phyloP scores from a whole-genome alignment of 768 basidiomycete species.

The Mycena alexandri region DNA sequence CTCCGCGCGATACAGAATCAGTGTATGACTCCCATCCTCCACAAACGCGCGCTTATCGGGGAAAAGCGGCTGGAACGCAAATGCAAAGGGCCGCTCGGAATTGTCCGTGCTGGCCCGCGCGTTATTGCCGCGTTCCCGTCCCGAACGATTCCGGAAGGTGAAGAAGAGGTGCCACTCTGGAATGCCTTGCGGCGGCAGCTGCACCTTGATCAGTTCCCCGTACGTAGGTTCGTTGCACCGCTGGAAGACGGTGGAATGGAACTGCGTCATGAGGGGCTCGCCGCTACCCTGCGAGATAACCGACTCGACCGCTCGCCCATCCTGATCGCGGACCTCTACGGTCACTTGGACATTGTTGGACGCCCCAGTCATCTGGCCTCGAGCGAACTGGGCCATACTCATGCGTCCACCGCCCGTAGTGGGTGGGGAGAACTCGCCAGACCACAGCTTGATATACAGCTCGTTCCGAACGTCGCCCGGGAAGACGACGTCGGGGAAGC shows the following conservation, averaged over 20 bases:
- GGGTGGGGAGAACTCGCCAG: conserved; percentile 82
- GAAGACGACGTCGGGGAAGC: conserved; percentile 96
- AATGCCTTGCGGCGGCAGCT: conserved; percentile 74
- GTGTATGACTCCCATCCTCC: conserved; percentile 89
- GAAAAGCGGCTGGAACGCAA: conserved; percentile 91
- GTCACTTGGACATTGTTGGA: conserved; percentile 88
- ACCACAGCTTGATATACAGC: conserved; percentile 96
- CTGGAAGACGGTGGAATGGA: conserved; percentile 92
- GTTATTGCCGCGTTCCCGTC: conserved; percentile 57
- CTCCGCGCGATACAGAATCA: conserved; percentile 89
- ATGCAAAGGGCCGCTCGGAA: conserved; percentile 87
- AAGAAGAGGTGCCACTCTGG: conserved; percentile 94
- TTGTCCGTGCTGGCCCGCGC: conserved; percentile 54
- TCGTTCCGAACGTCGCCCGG: conserved; percentile 95
- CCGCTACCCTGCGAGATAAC: conserved; percentile 88
- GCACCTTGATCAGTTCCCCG: conserved; percentile 92
- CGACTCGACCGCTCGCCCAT: conserved; percentile 76
- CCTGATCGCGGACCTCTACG: conserved; percentile 84
- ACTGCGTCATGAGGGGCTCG: conserved; percentile 83
- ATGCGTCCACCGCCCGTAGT: conserved; percentile 63
- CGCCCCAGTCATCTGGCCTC: conserved; percentile 65
- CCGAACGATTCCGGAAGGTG: conserved; percentile 85
- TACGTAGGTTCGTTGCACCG: conserved; percentile 91
- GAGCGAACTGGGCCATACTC: conserved; percentile 73
- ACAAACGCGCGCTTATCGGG: conserved; percentile 82